phyloP scores from a whole-genome alignment of 1,284 basidiomycete species.

The Takashimella koratensis region DNA sequence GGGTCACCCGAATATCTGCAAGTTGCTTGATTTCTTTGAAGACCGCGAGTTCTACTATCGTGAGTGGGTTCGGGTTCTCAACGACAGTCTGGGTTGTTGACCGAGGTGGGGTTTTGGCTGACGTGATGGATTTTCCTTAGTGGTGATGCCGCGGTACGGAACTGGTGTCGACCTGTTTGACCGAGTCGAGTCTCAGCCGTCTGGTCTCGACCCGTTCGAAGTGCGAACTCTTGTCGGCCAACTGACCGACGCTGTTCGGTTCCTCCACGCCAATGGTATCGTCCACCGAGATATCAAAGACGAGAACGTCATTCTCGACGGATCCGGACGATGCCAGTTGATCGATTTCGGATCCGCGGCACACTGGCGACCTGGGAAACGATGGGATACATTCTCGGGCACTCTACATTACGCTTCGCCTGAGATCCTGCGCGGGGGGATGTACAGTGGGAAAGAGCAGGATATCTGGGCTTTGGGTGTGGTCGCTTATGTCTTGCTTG shows the following conservation, averaged over 20 bases:
- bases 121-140: constrained; percentile 9
- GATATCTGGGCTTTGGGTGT: constrained; percentile 99
- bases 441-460: constrained; percentile 93
- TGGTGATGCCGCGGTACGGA: constrained; percentile 55
- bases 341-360: constrained; percentile 82
- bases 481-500: constrained; percentile 89
- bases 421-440: constrained; percentile 90
- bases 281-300: constrained; percentile 99
- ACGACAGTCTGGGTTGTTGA: neutral
- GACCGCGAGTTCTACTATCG: constrained; percentile 96
- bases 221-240: constrained; percentile 87
- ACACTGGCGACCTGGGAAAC: constrained; percentile 72
- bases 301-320: constrained; percentile 75
- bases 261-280: constrained; percentile 86
- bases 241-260: constrained; percentile 85
- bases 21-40: constrained; percentile 94
- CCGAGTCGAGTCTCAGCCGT: constrained; percentile 82
- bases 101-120: neutral
- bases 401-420: constrained; percentile 96
- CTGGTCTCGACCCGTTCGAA: constrained; percentile 71
- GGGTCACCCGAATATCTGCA: constrained; percentile 61
- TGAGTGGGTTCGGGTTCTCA: constrained; percentile 28
- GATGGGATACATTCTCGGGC: constrained; percentile 84
- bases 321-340: constrained; percentile 66
- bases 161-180: constrained; percentile 80